Evolutionary conservation across 2,329 filamentous ascomycete genomes (phyloP).

Genomic region (Beauveria sp.): DNA sequence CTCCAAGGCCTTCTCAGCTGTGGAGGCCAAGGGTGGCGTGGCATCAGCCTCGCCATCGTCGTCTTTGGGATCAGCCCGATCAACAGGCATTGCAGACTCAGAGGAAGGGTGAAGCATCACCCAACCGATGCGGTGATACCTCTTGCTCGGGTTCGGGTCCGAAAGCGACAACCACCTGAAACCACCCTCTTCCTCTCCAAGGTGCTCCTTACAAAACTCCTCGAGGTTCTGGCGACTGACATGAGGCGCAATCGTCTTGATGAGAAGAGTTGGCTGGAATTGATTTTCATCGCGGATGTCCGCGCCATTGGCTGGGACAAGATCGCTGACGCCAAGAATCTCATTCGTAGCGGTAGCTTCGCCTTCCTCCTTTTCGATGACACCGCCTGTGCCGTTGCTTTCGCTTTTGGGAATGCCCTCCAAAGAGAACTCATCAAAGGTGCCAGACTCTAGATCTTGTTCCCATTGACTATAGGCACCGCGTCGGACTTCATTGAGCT

Average conservation of each 20-base stretch:
- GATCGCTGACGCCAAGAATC: constrained; percentile 83
- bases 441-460: constrained; percentile 72
- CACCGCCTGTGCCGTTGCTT: constrained; percentile 74
- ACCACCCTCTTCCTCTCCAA: constrained; percentile 83
- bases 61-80: constrained; percentile 67
- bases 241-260: constrained; percentile 96
- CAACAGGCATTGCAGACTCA: constrained; percentile 56
- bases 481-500: constrained; percentile 73
- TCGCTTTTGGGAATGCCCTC: constrained; percentile 93
- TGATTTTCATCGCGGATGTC: constrained; percentile 86
- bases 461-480: constrained; percentile 82
- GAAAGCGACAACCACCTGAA: constrained; percentile 95
- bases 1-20: constrained; percentile 79
- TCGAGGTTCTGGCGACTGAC: constrained; percentile 92
- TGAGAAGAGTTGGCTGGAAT: constrained; percentile 83
- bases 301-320: constrained; percentile 74
- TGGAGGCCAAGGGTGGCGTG: constrained; percentile 44
- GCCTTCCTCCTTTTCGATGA: constrained; percentile 90
- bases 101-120: constrained; percentile 84
- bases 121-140: constrained; percentile 97
- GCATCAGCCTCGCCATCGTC: constrained; percentile 51
- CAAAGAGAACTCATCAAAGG: constrained; percentile 89
- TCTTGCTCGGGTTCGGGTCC: constrained; percentile 93
- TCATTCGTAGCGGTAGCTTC: constrained; percentile 88
- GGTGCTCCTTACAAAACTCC: constrained; percentile 86